Base-by-base conservation (phyloP, 768 basidiomycete species). In the Tulasnella calospora region DNA sequence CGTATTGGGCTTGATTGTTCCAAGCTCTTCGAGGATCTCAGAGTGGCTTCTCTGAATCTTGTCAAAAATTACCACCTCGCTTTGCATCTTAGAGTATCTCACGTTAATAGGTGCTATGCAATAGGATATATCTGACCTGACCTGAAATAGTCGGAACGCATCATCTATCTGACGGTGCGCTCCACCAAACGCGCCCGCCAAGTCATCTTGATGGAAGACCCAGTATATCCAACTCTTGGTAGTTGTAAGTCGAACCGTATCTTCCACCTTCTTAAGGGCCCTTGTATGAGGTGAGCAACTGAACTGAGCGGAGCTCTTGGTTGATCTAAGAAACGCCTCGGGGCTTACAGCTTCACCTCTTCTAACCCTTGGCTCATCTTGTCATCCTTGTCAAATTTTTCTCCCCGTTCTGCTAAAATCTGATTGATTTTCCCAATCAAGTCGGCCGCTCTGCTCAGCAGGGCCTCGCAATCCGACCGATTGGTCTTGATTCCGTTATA, bases 31-130 rank as follows among this genome's bases (percentile, higher is more conserved):
- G 13, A 67, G 61, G 27, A 67, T 67, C 19, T 67, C 61, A 6
- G 61, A 67, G 61, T 67, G 61, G 15, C 30, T 67, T 35, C 61
- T 67, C 61, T 67, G 61, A 67, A 67, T 67, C 27, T 67, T 67
- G 61, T 67, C 61, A 6, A 30, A 67, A 27, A 67, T 67, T 4
- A 67, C 33, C 15, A 67, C 61, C 15, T 67, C 61, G 27, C 30
- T 35, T 67, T 67, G 61, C 61, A 67, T 67, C 61, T 51, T 33
- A 67, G 23, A 15, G 13, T 27, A 5, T 5, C 9, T 35, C 61
- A 35, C 6, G n/a, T 57, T 5, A 27, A 27, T 35, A 33, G 30
- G 21, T 5, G 6, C 2, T 13, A 30, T 30, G 3, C 6, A 15
- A 30, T 35, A 12, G 3, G 10, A 35, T 5, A 35, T 17, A 27